Evolutionary conservation across 495 filamentous ascomycete genomes (phyloP), one percentile per base, ranked within the genome.

Genomic region (Penicillium daleae): DNA sequence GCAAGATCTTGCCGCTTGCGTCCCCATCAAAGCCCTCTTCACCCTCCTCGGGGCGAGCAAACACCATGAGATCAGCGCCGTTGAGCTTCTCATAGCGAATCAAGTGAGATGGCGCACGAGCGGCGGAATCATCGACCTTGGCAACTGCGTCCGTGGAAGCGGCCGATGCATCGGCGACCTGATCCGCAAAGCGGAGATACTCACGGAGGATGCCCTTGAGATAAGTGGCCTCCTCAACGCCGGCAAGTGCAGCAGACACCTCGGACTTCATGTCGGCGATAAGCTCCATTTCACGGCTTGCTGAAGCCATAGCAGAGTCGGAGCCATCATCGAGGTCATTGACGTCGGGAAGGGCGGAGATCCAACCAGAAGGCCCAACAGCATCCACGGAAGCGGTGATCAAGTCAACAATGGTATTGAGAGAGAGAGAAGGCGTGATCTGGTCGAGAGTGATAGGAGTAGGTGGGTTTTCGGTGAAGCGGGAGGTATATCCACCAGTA

Each of bases 361-460:
- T 85, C 90, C 91, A 97, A 31, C 92, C 91, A 13, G 84, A 88
- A 19, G 90, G 82, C 10, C 92, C 92, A n/a, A 97, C 84, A 10
- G 91, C 87, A 76, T 97, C 93, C 10, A 97, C 81, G 42, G 90
- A 87, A 64, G 88, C 87, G 68, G 85, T 89, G 35, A 97, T 82
- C 8, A 96, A 76, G 56, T 87, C 83, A 32, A 85, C 83, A 70
- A 84, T 85, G 12, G 77, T 83, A 39, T 85, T 80, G 22, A 65
- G 85, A 74, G 54, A 82, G 70, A 70, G 86, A 67, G 57, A 71
- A 64, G 54, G 84, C 1, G 80, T 77, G 5, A 83, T 81, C 27
- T 80, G 72, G 55, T 86, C 84, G 13, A 83, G 76, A 29, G 83
- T 81, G 53, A 78, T 71, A 3, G 80, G 76, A 17, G 76, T 76